Percentiles rank a stretch among this genome's conserved stretches.
Conservation (phyloP, 2,329 filamentous ascomycete genomes). For the Verticillium isaacii region DNA sequence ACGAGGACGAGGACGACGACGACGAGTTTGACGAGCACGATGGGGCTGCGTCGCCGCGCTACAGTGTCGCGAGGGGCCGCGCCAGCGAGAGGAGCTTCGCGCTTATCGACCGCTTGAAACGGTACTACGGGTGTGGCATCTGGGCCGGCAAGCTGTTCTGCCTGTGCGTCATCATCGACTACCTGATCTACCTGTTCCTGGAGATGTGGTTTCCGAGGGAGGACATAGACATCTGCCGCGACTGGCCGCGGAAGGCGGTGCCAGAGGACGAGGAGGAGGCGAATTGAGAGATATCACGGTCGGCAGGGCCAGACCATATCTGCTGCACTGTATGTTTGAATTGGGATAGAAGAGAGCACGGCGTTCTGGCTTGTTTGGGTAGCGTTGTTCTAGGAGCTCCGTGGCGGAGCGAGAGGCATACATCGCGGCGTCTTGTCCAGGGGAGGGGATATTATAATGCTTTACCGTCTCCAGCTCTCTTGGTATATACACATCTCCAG, state of each 20-base stretch:
- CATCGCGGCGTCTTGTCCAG: neutral
- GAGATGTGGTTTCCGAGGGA: conserved; percentile 83
- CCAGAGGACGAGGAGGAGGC: neutral
- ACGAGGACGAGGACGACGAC: conserved; percentile 69
- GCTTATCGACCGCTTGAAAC: conserved; percentile 88
- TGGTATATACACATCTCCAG: neutral
- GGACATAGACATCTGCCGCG: conserved; percentile 81
- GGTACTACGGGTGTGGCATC: conserved; percentile 96
- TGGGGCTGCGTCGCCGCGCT: conserved; percentile 50
- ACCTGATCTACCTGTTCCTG: conserved; percentile 80
- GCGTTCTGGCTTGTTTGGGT: neutral
- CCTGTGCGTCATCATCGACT: conserved; percentile 89
- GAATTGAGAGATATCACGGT: neutral
- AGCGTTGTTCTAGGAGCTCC: neutral
- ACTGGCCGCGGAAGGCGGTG: conserved; percentile 79
- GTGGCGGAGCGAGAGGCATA: neutral
- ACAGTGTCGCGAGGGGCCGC: conserved; percentile 66
- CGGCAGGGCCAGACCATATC: too few species aligned
- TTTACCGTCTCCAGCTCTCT: neutral
- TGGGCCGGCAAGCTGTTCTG: conserved; percentile 99
- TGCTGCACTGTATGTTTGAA: neutral
- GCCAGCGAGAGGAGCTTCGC: conserved; percentile 78
- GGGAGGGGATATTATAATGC: neutral
- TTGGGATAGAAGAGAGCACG: neutral
- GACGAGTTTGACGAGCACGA: conserved; percentile 86